Percentiles rank a stretch among this genome's conserved stretches.
phyloP scores from a whole-genome alignment of 2,329 filamentous ascomycete species.

The Colletotrichum horii region DNA sequence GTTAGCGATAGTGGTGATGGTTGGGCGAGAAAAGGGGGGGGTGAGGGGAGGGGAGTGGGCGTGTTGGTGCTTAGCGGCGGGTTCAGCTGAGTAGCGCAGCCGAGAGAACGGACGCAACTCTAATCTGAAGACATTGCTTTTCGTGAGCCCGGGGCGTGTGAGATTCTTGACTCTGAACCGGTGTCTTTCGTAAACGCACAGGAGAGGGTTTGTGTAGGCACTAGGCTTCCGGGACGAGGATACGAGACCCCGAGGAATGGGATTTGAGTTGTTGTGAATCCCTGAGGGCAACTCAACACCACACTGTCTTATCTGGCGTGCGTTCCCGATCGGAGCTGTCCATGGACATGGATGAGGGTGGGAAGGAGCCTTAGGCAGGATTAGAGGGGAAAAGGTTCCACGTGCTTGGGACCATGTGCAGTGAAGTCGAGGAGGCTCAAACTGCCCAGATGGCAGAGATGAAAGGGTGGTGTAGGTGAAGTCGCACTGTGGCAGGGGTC shows the following conservation, averaged over 20 bases:
- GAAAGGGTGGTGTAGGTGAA: constrained; percentile 8
- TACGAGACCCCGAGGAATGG: constrained; percentile 3
- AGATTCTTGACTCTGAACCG: not conserved
- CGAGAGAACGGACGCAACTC: not conserved
- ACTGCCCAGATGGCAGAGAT: not conserved
- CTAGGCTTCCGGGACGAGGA: not conserved
- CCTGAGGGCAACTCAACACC: constrained; percentile 16
- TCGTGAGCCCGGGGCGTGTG: not conserved
- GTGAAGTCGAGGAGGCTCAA: not conserved
- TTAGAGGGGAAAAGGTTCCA: not conserved
- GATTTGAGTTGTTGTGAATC: constrained; percentile 18
- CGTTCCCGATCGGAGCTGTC: constrained; percentile 4
- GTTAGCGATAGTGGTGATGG: constrained; percentile 11
- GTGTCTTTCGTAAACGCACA: not conserved
- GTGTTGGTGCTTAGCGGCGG: not conserved
- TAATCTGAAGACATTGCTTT: constrained; percentile 14
- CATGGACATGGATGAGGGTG: not conserved
- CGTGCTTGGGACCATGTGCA: constrained; percentile 3
- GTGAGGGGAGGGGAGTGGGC: too few species aligned
- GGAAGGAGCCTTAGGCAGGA: not conserved
- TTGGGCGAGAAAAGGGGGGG: not conserved
- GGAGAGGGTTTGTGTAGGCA: not conserved
- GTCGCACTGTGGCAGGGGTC: constrained; percentile 7
- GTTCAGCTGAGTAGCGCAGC: not conserved
- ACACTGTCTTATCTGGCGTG: constrained; percentile 15